Percentiles rank a stretch among this genome's conserved stretches.
These are phyloP conservation scores for Colletotrichum higginsianum DNA, from an alignment of 2,329 filamentous ascomycete genomes.

Conservation along the genomic window DNA sequence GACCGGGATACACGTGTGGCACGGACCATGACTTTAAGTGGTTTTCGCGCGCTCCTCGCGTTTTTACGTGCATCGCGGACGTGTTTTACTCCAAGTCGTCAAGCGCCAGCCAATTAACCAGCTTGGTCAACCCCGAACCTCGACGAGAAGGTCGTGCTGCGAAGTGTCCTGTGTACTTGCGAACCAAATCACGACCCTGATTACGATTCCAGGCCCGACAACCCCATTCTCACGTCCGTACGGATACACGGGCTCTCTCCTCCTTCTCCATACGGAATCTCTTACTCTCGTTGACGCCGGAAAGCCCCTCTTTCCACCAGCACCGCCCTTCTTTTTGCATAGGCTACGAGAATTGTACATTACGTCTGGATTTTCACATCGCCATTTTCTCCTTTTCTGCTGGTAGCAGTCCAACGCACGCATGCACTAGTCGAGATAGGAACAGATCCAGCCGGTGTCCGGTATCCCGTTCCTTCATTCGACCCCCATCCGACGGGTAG, in stretches of 20 bases:
- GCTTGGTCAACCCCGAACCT: slow-evolving; percentile 22
- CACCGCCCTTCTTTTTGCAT: slow-evolving; percentile 19
- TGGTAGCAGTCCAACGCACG: slow-evolving; percentile 31
- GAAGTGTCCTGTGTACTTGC: slow-evolving; percentile 37
- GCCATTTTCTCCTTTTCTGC: slow-evolving; percentile 18
- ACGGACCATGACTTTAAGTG: slow-evolving; percentile 44
- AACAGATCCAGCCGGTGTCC: slow-evolving; percentile 24
- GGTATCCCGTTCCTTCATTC: slow-evolving; percentile 21
- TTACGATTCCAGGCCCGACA: slow-evolving; percentile 1
- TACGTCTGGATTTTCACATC: slow-evolving; percentile 6
- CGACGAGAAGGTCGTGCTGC: slow-evolving; percentile 10
- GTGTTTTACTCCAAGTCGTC: slow-evolving; percentile 40
- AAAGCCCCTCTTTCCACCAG: slow-evolving; percentile 19
- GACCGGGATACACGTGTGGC: slow-evolving; percentile 42
- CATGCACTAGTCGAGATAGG: slow-evolving; percentile 33
- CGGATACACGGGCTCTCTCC: slow-evolving; percentile 24
- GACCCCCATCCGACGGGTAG: slow-evolving; percentile 18
- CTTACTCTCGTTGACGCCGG: slow-evolving; percentile 24
- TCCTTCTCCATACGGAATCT: slow-evolving; percentile 21
- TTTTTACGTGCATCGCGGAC: slow-evolving; percentile 45
- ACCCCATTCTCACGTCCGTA: slow-evolving; percentile 10
- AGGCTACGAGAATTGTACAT: slow-evolving; percentile 22
- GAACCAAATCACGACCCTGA: slow-evolving; percentile 10
- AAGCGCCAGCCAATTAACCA: slow-evolving; percentile 40
- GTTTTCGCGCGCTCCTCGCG: slow-evolving; percentile 44